Evolutionary conservation across 495 filamentous ascomycete species (phyloP).

Genomic region (Bacidia rubella): DNA sequence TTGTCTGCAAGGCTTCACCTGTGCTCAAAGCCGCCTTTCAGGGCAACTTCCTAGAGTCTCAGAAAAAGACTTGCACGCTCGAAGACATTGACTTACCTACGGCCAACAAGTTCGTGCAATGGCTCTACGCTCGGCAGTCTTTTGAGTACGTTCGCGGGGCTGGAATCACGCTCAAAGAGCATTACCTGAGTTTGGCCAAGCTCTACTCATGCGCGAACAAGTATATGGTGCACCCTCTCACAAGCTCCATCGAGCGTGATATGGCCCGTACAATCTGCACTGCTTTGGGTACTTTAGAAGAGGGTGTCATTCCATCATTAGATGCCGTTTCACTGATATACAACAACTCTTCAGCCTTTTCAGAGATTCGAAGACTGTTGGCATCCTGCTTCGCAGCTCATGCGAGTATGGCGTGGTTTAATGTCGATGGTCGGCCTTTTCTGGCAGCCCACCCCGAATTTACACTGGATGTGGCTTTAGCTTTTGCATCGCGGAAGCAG

Average conservation of each 20-base stretch:
- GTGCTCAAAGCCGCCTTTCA: constrained; percentile 6
- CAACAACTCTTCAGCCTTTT: background rate
- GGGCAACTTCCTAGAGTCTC: background rate
- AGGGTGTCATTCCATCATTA: background rate
- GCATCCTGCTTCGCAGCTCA: background rate
- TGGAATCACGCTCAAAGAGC: background rate
- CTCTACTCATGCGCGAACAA: constrained; percentile 5
- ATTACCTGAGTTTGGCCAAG: background rate
- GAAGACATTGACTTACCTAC: constrained; percentile 2
- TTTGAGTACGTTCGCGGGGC: background rate
- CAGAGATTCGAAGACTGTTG: background rate
- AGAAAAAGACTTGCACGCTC: background rate
- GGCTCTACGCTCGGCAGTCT: background rate
- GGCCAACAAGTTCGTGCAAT: constrained; percentile 6
- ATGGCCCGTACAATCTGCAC: background rate
- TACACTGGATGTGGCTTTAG: background rate
- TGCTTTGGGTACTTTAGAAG: too few species aligned
- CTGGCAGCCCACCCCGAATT: background rate
- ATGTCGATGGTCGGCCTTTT: background rate
- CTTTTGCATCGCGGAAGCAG: background rate
- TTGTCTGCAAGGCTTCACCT: constrained; percentile 9
- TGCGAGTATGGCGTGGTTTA: background rate
- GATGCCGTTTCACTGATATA: background rate
- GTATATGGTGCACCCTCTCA: background rate
- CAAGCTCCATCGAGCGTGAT: background rate